Evolutionary conservation across 768 basidiomycete genomes (phyloP), one percentile per base, ranked within the genome.

Genomic region (Suillus discolor): DNA sequence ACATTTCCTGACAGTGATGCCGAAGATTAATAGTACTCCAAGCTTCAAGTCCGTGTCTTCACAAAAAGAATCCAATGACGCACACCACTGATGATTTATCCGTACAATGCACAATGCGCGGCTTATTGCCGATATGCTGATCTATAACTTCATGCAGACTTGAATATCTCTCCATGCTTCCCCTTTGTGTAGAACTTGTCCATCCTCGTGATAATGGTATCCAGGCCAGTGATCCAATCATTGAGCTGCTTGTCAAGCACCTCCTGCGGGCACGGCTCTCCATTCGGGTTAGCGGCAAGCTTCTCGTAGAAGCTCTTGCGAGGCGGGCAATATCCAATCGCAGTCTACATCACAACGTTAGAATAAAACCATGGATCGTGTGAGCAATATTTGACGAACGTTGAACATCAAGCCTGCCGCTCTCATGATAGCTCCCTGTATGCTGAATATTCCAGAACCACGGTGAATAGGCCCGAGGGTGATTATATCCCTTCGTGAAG

Each of bases 401-500:
- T 13, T 60, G 59, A 42, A 60, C 59, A 60, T 60, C 41, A 60
- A 42, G 12, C 59, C 59, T n/a, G 59, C 59, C 25, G 59, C 59
- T 60, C 42, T 60, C 59, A 60, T 60, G 1, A 60, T 42, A 8
- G 59, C 59, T 6, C 59, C 59, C 13, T 60, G 59, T 28, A 60
- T 9, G 28, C 59, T 60, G 15, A 60, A 60, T 25, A 60, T 20
- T 20, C 18, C 18, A 2, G 39, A 41, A 11, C 59, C 20, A 20
- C 59, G 59, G 18, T 60, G 59, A 20, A 60, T 42, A 31, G 59
- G 59, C 15, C 59, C 59, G 6, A 60, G 59, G 13, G 39, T 60
- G 12, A 69, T 89, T 90, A 75, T 99, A 99, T 0, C 92, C 86
- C 54, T 88, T 87, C 36, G 80, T 88, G 78, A 99, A 99, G 23